Percentiles rank a stretch among this genome's conserved stretches.
Conservation (phyloP, 169 alveolate genomes). For the Plasmodium gonderi region DNA sequence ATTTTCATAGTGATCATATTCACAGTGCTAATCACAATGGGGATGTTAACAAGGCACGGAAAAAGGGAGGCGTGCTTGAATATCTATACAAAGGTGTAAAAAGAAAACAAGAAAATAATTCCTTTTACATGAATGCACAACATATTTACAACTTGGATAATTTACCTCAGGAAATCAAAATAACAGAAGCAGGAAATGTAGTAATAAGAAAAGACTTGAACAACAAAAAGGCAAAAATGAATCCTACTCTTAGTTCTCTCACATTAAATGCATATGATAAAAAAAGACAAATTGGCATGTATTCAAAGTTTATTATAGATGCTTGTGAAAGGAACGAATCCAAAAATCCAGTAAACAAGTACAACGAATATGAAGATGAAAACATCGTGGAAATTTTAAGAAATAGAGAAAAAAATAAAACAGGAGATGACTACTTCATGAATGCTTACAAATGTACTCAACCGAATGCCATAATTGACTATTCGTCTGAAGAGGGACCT, state of each 20-base stretch:
- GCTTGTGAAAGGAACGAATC: neutral
- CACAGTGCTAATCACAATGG: neutral
- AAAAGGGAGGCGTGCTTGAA: slow-evolving; percentile 17
- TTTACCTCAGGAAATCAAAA: slow-evolving; percentile 36
- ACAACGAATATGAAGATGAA: slow-evolving; percentile 9
- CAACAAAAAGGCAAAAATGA: slow-evolving; percentile 15
- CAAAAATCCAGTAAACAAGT: neutral
- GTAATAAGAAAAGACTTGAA: slow-evolving; percentile 3
- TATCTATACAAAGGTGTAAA: slow-evolving; percentile 22
- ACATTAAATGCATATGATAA: slow-evolving; percentile 37
- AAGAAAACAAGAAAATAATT: slow-evolving; percentile 12
- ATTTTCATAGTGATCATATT: neutral
- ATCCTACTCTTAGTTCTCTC: slow-evolving; percentile 2
- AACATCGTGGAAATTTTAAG: slow-evolving; percentile 18
- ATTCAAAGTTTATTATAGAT: slow-evolving; percentile 23
- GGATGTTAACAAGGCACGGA: neutral
- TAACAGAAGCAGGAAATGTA: slow-evolving; percentile 48
- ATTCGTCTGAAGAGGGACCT: slow-evolving; percentile 26
- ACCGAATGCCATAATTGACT: slow-evolving; percentile 49
- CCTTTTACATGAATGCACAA: slow-evolving; percentile 24
- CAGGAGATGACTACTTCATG: slow-evolving; percentile 45
- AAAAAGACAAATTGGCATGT: slow-evolving; percentile 21
- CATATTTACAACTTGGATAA: slow-evolving; percentile 43
- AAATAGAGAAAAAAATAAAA: slow-evolving; percentile 33
- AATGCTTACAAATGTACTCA: slow-evolving; percentile 52